Evolutionary conservation across 2,329 filamentous ascomycete genomes (phyloP).

Genomic region (Aspergillus jensenii): DNA sequence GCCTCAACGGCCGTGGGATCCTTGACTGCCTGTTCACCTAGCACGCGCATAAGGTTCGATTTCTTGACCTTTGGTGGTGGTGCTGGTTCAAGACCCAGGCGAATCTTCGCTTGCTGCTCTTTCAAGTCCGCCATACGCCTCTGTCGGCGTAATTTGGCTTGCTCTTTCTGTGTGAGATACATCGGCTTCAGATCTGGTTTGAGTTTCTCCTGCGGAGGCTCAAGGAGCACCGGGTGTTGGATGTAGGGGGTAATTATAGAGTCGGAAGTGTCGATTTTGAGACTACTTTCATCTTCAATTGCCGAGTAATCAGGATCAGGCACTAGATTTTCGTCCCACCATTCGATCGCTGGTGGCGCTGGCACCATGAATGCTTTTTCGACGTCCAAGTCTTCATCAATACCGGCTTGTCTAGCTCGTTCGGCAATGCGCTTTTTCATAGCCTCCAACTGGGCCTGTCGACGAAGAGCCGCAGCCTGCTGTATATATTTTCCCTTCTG

Average conservation of each 20-base stretch:
- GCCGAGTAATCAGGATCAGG: constrained; percentile 72
- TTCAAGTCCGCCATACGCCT: constrained; percentile 90
- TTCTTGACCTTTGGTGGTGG: constrained; percentile 96
- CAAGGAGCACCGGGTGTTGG: constrained; percentile 87
- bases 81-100: constrained; percentile 83
- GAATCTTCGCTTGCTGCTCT: constrained; percentile 94
- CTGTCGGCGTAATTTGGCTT: constrained; percentile 85
- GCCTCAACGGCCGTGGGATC: constrained; percentile 97
- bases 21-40: constrained; percentile 89
- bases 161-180: constrained; percentile 87
- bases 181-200: constrained; percentile 79
- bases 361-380: constrained; percentile 89
- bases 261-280: constrained; percentile 76
- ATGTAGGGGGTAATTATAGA: constrained; percentile 87
- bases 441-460: constrained; percentile 83
- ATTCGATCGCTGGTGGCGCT: constrained; percentile 83
- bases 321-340: constrained; percentile 93
- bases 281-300: constrained; percentile 62
- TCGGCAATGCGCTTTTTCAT: constrained; percentile 94
- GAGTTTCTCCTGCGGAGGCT: constrained; percentile 87
- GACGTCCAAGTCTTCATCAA: constrained; percentile 84
- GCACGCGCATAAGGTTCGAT: constrained; percentile 93
- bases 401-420: constrained; percentile 82
- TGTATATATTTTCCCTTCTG: constrained; percentile 96
- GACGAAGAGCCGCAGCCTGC: constrained; percentile 83